Percentiles rank a stretch among this genome's conserved stretches.
These are phyloP conservation scores for Trichomonascaceae sp. DNA, from an alignment of 1,139 yeast species.

Conservation along the genomic window DNA sequence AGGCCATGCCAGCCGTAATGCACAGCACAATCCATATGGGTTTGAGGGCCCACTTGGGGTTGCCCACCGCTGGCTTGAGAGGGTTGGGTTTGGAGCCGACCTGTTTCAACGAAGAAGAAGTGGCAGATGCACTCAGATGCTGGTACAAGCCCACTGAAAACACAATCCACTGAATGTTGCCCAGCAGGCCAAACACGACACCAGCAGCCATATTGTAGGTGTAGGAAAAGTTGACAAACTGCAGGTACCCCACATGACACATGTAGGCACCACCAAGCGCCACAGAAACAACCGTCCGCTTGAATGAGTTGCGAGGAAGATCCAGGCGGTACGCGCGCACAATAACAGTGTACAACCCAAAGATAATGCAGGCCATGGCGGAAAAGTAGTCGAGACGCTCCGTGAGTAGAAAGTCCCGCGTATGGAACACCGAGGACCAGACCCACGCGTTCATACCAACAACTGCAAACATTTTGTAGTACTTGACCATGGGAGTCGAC, in stretches of 20 bases:
- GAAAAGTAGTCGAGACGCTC: constrained; percentile 84
- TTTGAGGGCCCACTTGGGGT: constrained; percentile 38
- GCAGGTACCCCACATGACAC: constrained; percentile 53
- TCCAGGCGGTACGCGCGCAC: constrained; percentile 49
- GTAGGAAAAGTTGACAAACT: constrained; percentile 67
- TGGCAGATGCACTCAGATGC: neutral
- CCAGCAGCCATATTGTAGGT: constrained; percentile 92
- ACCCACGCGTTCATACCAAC: constrained; percentile 83
- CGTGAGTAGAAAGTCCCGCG: constrained; percentile 66
- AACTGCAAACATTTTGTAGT: constrained; percentile 35
- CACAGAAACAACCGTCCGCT: constrained; percentile 22
- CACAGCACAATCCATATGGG: constrained; percentile 41
- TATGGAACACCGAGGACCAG: constrained; percentile 74
- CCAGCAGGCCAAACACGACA: constrained; percentile 60
- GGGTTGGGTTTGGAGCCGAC: constrained; percentile 8
- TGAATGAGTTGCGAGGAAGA: constrained; percentile 23
- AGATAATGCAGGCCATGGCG: constrained; percentile 78
- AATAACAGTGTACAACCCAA: constrained; percentile 59
- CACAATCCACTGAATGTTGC: constrained; percentile 42
- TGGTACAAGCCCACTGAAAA: constrained; percentile 19
- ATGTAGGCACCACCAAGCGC: constrained; percentile 25
- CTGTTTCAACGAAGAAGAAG: constrained; percentile 6
- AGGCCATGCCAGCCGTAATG: constrained; percentile 61
- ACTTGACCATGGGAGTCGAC: constrained; percentile 17
- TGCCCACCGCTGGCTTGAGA: constrained; percentile 6